Conservation (phyloP, 2,329 filamentous ascomycete genomes). For the Colletotrichum navitas region DNA sequence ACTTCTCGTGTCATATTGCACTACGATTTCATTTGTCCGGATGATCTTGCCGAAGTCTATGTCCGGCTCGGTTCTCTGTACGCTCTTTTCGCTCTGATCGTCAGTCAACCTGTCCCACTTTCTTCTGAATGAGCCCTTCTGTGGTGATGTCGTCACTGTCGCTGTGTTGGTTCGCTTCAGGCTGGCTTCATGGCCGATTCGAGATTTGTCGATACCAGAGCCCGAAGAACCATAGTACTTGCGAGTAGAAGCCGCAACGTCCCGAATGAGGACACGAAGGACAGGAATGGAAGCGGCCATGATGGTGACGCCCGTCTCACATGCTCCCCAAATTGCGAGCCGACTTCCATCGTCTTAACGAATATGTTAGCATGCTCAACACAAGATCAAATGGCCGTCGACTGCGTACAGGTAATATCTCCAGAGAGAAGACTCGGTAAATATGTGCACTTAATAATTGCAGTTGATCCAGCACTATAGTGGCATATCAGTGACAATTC, state of each 20-base stretch:
- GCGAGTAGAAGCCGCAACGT: constrained; percentile 20
- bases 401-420: constrained; percentile 32
- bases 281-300: constrained; percentile 38
- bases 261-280: constrained; percentile 40
- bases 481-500: not conserved
- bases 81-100: constrained; percentile 40
- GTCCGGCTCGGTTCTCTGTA: constrained; percentile 22
- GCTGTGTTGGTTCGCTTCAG: constrained; percentile 18
- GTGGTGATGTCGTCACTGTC: constrained; percentile 20
- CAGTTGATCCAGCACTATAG: constrained; percentile 41
- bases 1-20: constrained; percentile 41
- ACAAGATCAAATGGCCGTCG: constrained; percentile 44
- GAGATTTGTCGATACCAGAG: constrained; percentile 8
- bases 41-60: constrained; percentile 42
- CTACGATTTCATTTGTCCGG: constrained; percentile 42
- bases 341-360: constrained; percentile 30
- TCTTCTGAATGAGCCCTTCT: constrained; percentile 21
- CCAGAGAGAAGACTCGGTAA: constrained; percentile 34
- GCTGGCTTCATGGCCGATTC: not conserved
- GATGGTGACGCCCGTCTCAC: constrained; percentile 33
- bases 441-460: constrained; percentile 41
- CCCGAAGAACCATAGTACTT: constrained; percentile 31
- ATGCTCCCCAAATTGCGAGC: constrained; percentile 30
- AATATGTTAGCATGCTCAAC: constrained; percentile 45
- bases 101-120: constrained; percentile 37